Percentiles rank a stretch among this genome's conserved stretches.
phyloP scores from a whole-genome alignment of 768 basidiomycete genomes.

The Boletellus emodensis region DNA sequence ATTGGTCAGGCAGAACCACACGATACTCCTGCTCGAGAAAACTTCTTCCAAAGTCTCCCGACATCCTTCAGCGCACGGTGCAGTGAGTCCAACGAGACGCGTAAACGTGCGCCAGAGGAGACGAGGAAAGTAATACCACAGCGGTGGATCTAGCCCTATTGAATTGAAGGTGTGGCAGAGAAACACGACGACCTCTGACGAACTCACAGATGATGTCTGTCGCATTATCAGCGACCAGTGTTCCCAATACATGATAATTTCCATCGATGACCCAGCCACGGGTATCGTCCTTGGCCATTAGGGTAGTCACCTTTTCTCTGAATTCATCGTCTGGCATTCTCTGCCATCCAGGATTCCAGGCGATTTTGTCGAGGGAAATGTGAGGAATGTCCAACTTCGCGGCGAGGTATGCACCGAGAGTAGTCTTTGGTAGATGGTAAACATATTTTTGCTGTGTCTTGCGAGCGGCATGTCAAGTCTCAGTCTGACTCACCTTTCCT shows the following conservation, averaged over 20 bases:
- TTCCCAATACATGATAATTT: slow-evolving; percentile 33
- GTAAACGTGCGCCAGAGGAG: slow-evolving; percentile 50
- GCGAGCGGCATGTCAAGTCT: too few species aligned
- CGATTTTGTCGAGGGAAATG: slow-evolving; percentile 44
- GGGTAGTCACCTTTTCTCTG: slow-evolving; percentile 8
- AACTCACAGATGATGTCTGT: slow-evolving; percentile 56
- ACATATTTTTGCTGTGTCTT: background rate
- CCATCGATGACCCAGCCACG: slow-evolving; percentile 56
- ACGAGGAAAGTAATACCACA: slow-evolving; percentile 58
- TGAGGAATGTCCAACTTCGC: slow-evolving; percentile 41
- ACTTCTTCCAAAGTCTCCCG: slow-evolving; percentile 36
- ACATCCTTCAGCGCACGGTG: slow-evolving; percentile 50
- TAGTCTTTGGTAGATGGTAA: slow-evolving; percentile 36
- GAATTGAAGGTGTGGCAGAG: background rate
- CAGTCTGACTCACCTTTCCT: slow-evolving; percentile 43
- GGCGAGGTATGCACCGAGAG: slow-evolving; percentile 44
- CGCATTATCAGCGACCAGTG: slow-evolving; percentile 34
- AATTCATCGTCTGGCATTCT: slow-evolving; percentile 27
- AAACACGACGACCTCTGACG: background rate
- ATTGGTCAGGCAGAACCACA: slow-evolving; percentile 45
- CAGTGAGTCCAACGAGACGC: slow-evolving; percentile 34
- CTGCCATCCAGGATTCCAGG: slow-evolving; percentile 50
- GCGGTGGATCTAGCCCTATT: slow-evolving; percentile 66
- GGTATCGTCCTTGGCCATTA: slow-evolving; percentile 27
- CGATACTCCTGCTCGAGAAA: slow-evolving; percentile 48